Percentiles rank a stretch among this genome's conserved stretches.
Evolutionary conservation across 176 grass and related monocot genomes (phyloP).

Genomic region (Poa pratensis): DNA sequence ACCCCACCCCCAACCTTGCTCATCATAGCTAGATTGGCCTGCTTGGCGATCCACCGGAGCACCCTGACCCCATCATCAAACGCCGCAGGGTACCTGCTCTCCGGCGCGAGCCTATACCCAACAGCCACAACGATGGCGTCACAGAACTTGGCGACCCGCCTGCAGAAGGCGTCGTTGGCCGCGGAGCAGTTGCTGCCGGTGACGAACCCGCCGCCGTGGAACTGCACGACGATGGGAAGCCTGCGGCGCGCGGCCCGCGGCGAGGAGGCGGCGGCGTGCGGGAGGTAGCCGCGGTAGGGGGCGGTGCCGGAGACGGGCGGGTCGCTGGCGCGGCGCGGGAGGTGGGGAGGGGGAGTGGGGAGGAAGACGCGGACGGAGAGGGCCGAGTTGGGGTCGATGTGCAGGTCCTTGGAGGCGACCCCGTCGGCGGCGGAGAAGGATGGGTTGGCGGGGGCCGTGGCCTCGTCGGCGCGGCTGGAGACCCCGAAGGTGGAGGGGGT

Average conservation of each 20-base stretch:
- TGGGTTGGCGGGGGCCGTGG: constrained; percentile 71
- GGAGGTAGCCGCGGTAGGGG: constrained; percentile 64
- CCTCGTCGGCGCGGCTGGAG: constrained; percentile 70
- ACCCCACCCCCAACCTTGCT: constrained; percentile 48
- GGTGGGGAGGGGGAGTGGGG: constrained; percentile 49
- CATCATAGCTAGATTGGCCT: constrained; percentile 75
- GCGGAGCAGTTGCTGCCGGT: constrained; percentile 70
- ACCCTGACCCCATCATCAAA: constrained; percentile 91
- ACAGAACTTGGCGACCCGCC: constrained; percentile 83
- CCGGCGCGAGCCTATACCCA: constrained; percentile 78
- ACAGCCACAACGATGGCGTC: constrained; percentile 80
- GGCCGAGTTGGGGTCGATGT: constrained; percentile 75
- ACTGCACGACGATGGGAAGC: constrained; percentile 86
- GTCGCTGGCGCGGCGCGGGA: constrained; percentile 56
- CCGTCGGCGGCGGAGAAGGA: constrained; percentile 68
- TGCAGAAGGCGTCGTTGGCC: constrained; percentile 85
- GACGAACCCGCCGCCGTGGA: constrained; percentile 83
- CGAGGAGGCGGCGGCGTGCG: constrained; percentile 49
- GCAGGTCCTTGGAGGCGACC: constrained; percentile 81
- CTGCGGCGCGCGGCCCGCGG: constrained; percentile 43
- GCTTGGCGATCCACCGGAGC: constrained; percentile 84
- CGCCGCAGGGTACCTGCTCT: constrained; percentile 80
- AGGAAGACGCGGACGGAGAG: constrained; percentile 80
- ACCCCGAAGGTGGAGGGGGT: constrained; percentile 49
- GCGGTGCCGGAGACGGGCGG: constrained; percentile 21